Conservation (phyloP, 2,329 filamentous ascomycete species). For the Cladobotryum protrusum region DNA sequence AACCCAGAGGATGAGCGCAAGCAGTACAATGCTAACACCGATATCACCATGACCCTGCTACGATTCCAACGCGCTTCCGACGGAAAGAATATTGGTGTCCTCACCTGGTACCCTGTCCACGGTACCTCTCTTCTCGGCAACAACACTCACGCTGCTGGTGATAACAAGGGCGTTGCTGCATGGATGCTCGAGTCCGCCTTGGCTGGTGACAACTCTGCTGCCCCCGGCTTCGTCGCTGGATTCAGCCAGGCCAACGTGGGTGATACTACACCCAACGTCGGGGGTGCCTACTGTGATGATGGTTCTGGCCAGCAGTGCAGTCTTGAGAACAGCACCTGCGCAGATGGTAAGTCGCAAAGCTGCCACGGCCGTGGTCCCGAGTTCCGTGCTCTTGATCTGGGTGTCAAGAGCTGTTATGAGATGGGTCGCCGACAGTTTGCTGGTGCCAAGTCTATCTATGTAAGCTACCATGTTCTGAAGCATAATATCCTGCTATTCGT, state of each 20-base stretch:
- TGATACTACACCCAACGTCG: constrained; percentile 82
- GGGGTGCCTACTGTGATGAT: constrained; percentile 86
- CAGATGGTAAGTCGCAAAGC: constrained; percentile 58
- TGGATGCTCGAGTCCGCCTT: constrained; percentile 73
- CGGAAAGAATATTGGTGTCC: constrained; percentile 67
- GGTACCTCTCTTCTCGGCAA: constrained; percentile 88
- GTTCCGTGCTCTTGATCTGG: constrained; percentile 62
- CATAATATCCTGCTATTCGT: no score
- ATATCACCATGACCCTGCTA: constrained; percentile 65
- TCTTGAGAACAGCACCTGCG: constrained; percentile 78
- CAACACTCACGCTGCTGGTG: constrained; percentile 85
- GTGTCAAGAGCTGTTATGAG: constrained; percentile 68
- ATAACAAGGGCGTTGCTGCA: constrained; percentile 93
- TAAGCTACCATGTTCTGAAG: constrained; percentile 19
- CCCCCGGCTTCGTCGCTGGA: constrained; percentile 72
- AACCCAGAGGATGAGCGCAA: constrained; percentile 74
- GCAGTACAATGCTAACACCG: constrained; percentile 52
- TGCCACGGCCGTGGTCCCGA: constrained; percentile 71
- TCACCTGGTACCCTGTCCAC: constrained; percentile 91
- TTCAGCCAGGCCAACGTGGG: constrained; percentile 91
- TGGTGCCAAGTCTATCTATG: constrained; percentile 44
- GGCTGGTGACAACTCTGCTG: constrained; percentile 45
- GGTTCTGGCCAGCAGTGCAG: constrained; percentile 65
- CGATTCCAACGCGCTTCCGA: constrained; percentile 71
- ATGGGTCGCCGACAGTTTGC: constrained; percentile 67